Evolutionary conservation across 139 green algal species (phyloP).

Genomic region (Chlamydomonas incerta): DNA sequence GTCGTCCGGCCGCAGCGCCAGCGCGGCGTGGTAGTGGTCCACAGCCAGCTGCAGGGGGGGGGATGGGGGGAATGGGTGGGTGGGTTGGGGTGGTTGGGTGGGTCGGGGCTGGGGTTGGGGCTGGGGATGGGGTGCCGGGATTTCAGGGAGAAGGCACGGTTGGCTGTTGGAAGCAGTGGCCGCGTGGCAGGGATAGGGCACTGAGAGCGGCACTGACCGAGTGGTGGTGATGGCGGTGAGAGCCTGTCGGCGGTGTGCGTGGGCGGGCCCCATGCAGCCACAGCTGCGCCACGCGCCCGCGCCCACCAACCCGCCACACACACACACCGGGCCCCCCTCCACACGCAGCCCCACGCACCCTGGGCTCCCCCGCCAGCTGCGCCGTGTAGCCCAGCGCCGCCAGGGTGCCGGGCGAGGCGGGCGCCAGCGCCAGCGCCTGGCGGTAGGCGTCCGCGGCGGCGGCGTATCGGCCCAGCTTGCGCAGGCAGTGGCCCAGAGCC

Average conservation of each 20-base stretch:
- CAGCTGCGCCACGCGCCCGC: too few species aligned
- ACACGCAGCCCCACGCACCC: too few species aligned
- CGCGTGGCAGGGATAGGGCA: too few species aligned
- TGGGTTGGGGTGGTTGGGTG: constrained; percentile 45
- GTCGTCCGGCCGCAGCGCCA: constrained; percentile 84
- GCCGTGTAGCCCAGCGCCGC: constrained; percentile 83
- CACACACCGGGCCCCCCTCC: too few species aligned
- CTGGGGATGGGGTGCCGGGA: too few species aligned
- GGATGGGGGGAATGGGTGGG: too few species aligned
- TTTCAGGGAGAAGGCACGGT: too few species aligned
- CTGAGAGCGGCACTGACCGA: too few species aligned
- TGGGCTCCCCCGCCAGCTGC: constrained; percentile 73
- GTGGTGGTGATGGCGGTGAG: too few species aligned
- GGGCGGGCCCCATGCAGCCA: too few species aligned
- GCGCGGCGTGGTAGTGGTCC: constrained; percentile 90
- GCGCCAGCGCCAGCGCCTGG: constrained; percentile 66
- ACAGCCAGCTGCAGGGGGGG: constrained; percentile 67
- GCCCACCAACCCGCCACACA: not conserved
- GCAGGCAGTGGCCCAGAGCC: constrained; percentile 90
- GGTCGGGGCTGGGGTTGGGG: not conserved
- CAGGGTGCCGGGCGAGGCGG: constrained; percentile 74
- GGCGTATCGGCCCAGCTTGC: constrained; percentile 71
- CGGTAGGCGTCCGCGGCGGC: constrained; percentile 16
- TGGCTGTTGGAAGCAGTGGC: too few species aligned
- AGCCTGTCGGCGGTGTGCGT: too few species aligned